phyloP scores from a whole-genome alignment of 2,329 filamentous ascomycete genomes.

The Dactylonectria estremocensis region DNA sequence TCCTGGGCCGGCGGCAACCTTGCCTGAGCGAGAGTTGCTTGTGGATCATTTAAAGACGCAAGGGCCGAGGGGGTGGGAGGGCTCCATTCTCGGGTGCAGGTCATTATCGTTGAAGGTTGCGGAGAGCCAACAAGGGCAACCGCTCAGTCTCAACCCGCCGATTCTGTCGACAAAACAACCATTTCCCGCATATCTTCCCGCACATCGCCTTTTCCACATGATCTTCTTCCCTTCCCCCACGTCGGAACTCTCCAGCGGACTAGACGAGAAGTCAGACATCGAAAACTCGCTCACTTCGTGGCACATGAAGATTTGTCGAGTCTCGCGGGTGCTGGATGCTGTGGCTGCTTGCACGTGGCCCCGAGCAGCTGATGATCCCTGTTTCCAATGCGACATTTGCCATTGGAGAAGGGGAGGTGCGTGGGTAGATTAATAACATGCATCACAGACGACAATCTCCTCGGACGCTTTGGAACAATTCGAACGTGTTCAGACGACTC shows the following conservation, averaged over 20 bases:
- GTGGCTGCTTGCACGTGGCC: constrained; percentile 16
- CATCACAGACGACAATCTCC: background rate
- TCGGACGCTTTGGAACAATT: background rate
- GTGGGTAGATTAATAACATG: constrained; percentile 6
- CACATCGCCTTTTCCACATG: constrained; percentile 15
- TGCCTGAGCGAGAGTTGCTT: background rate
- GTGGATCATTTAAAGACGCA: constrained; percentile 26
- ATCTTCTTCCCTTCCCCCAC: constrained; percentile 2
- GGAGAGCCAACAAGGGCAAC: background rate
- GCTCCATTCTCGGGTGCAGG: constrained; percentile 11
- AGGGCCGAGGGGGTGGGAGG: constrained; percentile 8
- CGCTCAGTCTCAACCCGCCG: background rate
- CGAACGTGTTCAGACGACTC: background rate
- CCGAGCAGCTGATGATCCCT: background rate
- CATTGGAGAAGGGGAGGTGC: background rate
- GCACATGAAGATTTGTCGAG: constrained; percentile 2
- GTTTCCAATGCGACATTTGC: background rate
- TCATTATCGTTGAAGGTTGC: constrained; percentile 11
- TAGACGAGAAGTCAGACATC: constrained; percentile 8
- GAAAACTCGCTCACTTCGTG: constrained; percentile 11
- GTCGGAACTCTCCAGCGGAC: constrained; percentile 27
- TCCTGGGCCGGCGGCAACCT: constrained; percentile 16
- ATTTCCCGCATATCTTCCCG: constrained; percentile 22
- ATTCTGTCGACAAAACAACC: constrained; percentile 11
- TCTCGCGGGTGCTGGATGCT: background rate